Base-by-base conservation (phyloP, 2,329 filamentous ascomycete species). In the Colletotrichum orbiculare region DNA sequence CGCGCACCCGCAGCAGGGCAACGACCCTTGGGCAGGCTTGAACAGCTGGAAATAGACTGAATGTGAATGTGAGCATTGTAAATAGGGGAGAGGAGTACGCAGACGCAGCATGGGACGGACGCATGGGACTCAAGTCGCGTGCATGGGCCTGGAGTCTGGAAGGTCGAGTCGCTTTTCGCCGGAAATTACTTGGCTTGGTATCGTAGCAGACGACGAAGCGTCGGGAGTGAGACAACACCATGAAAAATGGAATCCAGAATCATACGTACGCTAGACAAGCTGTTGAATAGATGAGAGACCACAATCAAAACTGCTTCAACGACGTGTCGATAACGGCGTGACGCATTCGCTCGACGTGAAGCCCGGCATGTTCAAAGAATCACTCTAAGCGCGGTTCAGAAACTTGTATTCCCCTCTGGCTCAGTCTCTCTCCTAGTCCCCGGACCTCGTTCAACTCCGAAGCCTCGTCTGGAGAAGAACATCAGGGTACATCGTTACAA, bases 21-120 rank as follows among this genome's bases (percentile, higher is more conserved):
- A 79, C 50, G 83, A 86, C 69, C 83, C 83, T 1, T 86, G 83
- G 83, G 81, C 83, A 11, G 83, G 83, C 2, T 71, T 86, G 38
- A 84, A 78, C 66, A 79, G 82, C 45, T 86, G 83, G 83, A 85
- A 83, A 70, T 85, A 74, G 25, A 38, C 17, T 50, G 38, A 4
- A 25, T 25, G 25, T 25, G 25, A 25, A 25, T 25, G 25, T 25
- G 4, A 5, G 25, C 25, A 25, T 25, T 25, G 25, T 25, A 25
- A 25, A 25, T 25, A 25, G 25, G 25, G 25, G 25, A 25, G 25
- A 25, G 4, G 25, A 25, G 25, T 25, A 5, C 4, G 25, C 25
- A 25, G 25, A 25, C 4, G 25, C 25, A 25, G 25, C 25, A 25
- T 5, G 3, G 25, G 25, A 25, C 25, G 25, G 25, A 25, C 25